Evolutionary conservation across 2,329 filamentous ascomycete genomes (phyloP).

Genomic region (Clonostachys rhizophaga): DNA sequence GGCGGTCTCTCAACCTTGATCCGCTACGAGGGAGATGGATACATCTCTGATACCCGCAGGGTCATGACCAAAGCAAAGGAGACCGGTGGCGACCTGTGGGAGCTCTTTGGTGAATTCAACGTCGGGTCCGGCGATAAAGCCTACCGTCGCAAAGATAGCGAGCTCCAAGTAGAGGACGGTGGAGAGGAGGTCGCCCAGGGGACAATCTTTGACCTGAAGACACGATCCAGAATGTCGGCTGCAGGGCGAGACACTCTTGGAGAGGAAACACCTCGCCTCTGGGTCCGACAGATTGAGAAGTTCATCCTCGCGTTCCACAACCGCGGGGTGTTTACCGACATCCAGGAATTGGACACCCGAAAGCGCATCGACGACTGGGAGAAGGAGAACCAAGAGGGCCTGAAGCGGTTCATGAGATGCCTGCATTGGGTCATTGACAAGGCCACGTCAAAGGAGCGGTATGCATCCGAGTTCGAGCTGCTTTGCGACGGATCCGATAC

Average conservation of each 20-base stretch:
- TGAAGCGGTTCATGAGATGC: slow-evolving; percentile 12
- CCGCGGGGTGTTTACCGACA: slow-evolving; percentile 21
- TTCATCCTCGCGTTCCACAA: slow-evolving; percentile 28
- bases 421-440: slow-evolving; percentile 12
- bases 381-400: slow-evolving; percentile 8
- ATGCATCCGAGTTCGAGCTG: slow-evolving; percentile 13
- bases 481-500: slow-evolving; percentile 5
- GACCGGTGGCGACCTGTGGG: neutral
- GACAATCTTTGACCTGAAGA: slow-evolving; percentile 31
- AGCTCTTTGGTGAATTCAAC: neutral
- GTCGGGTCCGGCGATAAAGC: neutral
- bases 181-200: slow-evolving; percentile 16
- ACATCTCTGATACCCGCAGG: slow-evolving; percentile 16
- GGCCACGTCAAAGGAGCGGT: slow-evolving; percentile 3
- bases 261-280: slow-evolving; percentile 27
- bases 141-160: slow-evolving; percentile 2
- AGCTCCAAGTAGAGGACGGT: slow-evolving; percentile 1
- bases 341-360: slow-evolving; percentile 17
- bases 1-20: slow-evolving; percentile 30
- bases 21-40: slow-evolving; percentile 56
- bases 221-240: slow-evolving; percentile 10
- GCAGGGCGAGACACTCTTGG: slow-evolving; percentile 11
- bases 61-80: neutral
- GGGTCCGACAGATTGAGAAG: slow-evolving; percentile 24
- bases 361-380: slow-evolving; percentile 21